Percentiles rank a stretch among this genome's conserved stretches.
Conservation (phyloP, 2,329 filamentous ascomycete genomes). For the Xylaria sp. region DNA sequence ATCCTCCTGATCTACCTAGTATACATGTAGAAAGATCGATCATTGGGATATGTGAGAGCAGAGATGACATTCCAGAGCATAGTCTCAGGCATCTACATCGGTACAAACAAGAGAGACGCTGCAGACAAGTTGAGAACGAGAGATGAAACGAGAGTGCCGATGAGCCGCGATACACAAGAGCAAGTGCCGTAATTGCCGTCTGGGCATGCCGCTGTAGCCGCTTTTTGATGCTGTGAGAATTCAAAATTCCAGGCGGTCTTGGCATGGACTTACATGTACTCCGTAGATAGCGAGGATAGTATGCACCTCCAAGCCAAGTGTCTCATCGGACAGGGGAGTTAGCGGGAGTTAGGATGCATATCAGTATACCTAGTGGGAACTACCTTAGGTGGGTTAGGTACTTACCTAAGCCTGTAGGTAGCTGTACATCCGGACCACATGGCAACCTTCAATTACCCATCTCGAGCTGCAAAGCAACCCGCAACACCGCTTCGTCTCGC, state of each 20-base stretch:
- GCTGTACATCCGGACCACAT: background rate
- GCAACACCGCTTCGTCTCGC: conserved; percentile 16
- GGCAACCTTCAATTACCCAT: background rate
- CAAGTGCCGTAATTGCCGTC: conserved; percentile 25
- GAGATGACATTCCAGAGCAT: too few relatives aligned
- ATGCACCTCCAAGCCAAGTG: background rate
- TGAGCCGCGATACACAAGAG: background rate
- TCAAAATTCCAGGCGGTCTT: background rate
- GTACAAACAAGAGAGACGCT: background rate
- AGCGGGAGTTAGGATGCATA: too few relatives aligned
- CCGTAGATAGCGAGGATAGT: too few relatives aligned
- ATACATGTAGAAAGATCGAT: background rate
- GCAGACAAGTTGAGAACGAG: background rate
- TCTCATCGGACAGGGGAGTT: background rate
- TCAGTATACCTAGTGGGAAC: too few relatives aligned
- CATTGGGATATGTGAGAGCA: background rate
- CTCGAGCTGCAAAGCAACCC: conserved; percentile 8
- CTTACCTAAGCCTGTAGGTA: background rate
- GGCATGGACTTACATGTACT: too few relatives aligned
- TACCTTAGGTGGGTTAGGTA: background rate
- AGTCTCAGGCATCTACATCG: too few relatives aligned
- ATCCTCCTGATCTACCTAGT: background rate
- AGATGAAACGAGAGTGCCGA: background rate
- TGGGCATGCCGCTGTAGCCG: conserved; percentile 24
- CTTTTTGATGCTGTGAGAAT: conserved; percentile 22